Evolutionary conservation across 2,329 filamentous ascomycete species (phyloP).

Genomic region (Colletotrichum tanaceti): DNA sequence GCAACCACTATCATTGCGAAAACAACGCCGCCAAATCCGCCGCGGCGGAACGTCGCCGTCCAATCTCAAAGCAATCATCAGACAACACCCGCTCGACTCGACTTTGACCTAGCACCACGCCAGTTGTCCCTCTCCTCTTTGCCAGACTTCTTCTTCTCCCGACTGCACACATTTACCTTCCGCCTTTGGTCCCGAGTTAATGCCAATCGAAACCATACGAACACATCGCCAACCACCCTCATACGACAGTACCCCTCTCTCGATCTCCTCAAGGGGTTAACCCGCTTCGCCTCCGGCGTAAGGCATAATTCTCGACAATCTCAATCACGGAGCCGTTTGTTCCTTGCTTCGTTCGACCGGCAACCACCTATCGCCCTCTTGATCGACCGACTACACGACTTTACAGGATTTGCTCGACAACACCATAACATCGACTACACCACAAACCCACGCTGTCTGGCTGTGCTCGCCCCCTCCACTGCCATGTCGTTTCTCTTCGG

Average conservation of each 20-base stretch:
- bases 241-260: constrained; percentile 2
- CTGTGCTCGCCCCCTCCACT: neutral
- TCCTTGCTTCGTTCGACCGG: neutral
- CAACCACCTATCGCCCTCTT: neutral
- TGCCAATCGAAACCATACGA: neutral
- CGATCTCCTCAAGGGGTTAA: neutral
- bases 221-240: neutral
- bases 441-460: neutral
- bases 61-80: constrained; percentile 13
- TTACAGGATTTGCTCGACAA: neutral
- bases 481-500: constrained; percentile 68
- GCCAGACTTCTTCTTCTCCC: neutral
- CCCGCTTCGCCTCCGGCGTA: neutral
- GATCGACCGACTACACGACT: neutral
- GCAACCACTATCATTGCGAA: constrained; percentile 9
- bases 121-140: neutral
- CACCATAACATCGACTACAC: neutral
- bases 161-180: neutral
- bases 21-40: constrained; percentile 18
- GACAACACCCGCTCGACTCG: constrained; percentile 16
- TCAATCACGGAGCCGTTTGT: neutral
- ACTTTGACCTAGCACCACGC: constrained; percentile 12
- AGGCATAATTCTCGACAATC: neutral
- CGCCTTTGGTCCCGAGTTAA: neutral
- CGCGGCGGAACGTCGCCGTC: neutral